Percentiles rank a stretch among this genome's conserved stretches.
Evolutionary conservation across 106 monocot genomes (phyloP).

Genomic region (Dioscorea zingiberensis): DNA sequence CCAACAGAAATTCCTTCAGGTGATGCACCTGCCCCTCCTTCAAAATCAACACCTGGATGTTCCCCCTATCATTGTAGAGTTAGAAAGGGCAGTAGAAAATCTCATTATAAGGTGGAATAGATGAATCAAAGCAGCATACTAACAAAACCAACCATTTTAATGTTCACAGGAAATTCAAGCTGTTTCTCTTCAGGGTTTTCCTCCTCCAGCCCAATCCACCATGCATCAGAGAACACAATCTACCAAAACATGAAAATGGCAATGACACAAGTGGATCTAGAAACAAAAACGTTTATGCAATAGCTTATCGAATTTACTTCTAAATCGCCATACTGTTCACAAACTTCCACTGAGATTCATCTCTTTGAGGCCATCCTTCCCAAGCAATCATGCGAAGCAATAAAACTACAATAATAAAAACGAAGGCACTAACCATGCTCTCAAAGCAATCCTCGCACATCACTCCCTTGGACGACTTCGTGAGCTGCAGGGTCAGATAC

Average conservation of each 20-base stretch:
- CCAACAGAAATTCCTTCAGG: constrained; percentile 23
- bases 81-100: no score
- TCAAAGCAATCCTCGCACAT: constrained; percentile 90
- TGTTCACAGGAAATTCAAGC: constrained; percentile 69
- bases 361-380: no score
- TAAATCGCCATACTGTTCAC: not conserved
- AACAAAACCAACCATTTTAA: constrained; percentile 34
- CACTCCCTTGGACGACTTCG: constrained; percentile 68
- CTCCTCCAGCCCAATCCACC: constrained; percentile 94
- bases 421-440: constrained; percentile 74
- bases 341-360: not conserved
- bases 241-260: constrained; percentile 19
- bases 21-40: constrained; percentile 76
- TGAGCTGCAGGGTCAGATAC: constrained; percentile 84
- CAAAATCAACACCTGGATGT: constrained; percentile 62
- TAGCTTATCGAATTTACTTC: no score
- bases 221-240: constrained; percentile 97
- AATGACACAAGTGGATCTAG: no score
- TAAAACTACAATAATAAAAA: not conserved
- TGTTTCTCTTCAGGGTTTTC: constrained; percentile 81
- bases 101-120: no score
- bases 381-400: not conserved
- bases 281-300: no score
- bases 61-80: constrained; percentile 22
- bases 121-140: not conserved